Evolutionary conservation across 106 monocot species (phyloP).

Genomic region (Dioscorea zingiberensis): DNA sequence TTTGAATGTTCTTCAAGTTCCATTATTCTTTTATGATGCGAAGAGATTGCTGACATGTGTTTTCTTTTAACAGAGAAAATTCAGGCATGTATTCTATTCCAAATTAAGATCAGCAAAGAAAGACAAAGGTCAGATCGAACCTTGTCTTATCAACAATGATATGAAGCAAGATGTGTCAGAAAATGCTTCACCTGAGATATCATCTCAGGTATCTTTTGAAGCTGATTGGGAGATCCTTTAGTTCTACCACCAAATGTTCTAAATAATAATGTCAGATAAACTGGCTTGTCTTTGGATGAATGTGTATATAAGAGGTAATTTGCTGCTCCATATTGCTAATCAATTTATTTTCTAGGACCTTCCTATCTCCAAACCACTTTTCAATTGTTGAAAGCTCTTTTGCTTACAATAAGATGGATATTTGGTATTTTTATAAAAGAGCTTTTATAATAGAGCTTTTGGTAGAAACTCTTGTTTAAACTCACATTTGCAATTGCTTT

Average conservation of each 20-base stretch:
- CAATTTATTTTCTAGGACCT: not conserved
- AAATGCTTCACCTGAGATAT: not conserved
- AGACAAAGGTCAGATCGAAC: not conserved
- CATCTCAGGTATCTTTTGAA: not conserved
- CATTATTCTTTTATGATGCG: too few species aligned
- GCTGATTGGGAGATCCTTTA: slow-evolving; percentile 6
- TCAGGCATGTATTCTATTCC: not conserved
- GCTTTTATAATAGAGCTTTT: not conserved
- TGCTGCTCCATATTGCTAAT: not conserved
- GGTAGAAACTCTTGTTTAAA: not conserved
- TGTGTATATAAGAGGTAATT: not conserved
- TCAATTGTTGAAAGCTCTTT: too few species aligned
- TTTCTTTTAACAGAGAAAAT: slow-evolving; percentile 6
- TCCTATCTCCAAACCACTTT: not conserved
- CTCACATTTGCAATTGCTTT: not conserved
- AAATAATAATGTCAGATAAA: not conserved
- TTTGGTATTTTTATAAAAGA: too few species aligned
- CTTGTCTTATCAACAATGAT: not conserved
- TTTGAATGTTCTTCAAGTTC: too few species aligned
- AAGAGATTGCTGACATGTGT: not conserved
- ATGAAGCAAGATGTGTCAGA: not conserved
- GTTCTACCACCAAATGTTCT: not conserved
- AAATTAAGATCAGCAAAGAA: slow-evolving; percentile 5
- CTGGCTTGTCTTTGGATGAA: not conserved
- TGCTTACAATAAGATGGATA: too few species aligned